These are phyloP conservation scores for Lachnellula hyalina DNA, from an alignment of 2,329 filamentous ascomycete genomes.

Conservation along the genomic window DNA sequence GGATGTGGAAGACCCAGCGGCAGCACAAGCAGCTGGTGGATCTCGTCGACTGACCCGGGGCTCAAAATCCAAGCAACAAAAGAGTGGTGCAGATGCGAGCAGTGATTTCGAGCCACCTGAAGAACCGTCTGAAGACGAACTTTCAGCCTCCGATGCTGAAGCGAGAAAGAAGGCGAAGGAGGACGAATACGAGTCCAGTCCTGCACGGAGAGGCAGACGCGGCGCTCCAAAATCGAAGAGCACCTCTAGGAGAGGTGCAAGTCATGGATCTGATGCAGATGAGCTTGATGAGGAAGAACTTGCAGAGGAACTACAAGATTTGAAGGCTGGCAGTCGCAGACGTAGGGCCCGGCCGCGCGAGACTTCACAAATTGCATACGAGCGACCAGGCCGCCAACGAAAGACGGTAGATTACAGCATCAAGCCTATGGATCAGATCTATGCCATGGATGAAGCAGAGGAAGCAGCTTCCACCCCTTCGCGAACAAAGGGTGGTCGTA, in stretches of 20 bases:
- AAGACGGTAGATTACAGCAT: constrained; percentile 83
- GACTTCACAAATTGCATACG: constrained; percentile 53
- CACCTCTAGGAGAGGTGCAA: constrained; percentile 41
- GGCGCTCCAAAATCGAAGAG: constrained; percentile 38
- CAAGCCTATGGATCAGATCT: constrained; percentile 64
- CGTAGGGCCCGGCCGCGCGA: constrained; percentile 37
- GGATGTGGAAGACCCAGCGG: constrained; percentile 41
- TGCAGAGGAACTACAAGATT: constrained; percentile 59
- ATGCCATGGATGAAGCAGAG: constrained; percentile 68
- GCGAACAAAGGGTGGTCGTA: constrained; percentile 60
- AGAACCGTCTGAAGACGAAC: constrained; percentile 42
- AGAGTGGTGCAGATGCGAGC: constrained; percentile 24
- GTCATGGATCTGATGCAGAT: constrained; percentile 46
- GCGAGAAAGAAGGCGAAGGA: constrained; percentile 33
- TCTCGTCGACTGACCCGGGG: constrained; percentile 29
- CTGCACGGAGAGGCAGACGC: constrained; percentile 45
- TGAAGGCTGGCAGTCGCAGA: constrained; percentile 43
- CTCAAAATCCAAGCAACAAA: constrained; percentile 23
- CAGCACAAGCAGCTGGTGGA: constrained; percentile 14
- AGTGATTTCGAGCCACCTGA: constrained; percentile 32
- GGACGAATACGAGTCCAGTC: constrained; percentile 43
- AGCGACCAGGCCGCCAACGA: constrained; percentile 47
- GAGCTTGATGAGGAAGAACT: constrained; percentile 59
- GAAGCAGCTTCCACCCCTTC: constrained; percentile 63
- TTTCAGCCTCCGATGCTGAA: constrained; percentile 42